Conservation (phyloP, 257 asterid genomes). For the Penstemon newberryi region DNA sequence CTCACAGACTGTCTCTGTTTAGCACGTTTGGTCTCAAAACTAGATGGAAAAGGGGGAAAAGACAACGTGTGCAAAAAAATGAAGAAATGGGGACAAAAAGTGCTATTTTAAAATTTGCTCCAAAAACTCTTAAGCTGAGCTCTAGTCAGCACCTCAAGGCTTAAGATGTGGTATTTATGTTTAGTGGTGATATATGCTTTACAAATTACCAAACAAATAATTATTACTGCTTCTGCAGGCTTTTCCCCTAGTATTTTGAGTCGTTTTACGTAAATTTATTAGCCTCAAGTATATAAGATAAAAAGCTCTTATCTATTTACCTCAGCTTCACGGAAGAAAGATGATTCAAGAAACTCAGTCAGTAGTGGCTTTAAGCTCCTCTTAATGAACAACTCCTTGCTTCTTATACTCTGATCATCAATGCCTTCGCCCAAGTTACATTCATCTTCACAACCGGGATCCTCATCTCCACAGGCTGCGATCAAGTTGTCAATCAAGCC, state of each 20-base stretch:
- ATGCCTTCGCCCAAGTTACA: constrained; percentile 46
- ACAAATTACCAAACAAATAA: no score
- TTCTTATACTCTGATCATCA: constrained; percentile 48
- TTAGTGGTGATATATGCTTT: no score
- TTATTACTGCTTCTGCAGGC: no score
- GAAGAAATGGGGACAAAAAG: no score
- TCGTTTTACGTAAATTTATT: background rate
- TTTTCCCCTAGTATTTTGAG: no score
- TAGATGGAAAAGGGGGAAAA: no score
- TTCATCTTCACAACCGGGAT: constrained; percentile 35
- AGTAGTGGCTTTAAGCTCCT: constrained; percentile 56
- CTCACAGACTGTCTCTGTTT: no score
- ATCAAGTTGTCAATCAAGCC: constrained; percentile 58
- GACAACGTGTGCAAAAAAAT: no score
- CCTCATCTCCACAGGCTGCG: constrained; percentile 43
- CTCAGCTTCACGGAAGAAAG: constrained; percentile 79
- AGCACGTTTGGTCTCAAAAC: no score
- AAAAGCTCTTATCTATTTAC: constrained; percentile 38
- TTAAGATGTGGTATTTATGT: no score
- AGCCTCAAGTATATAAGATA: no score
- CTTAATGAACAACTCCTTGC: constrained; percentile 58
- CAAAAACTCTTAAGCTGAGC: constrained; percentile 1
- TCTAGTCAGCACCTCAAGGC: background rate
- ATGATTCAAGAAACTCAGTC: constrained; percentile 44
- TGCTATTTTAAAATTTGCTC: background rate